Evolutionary conservation across 31 red algal genomes (phyloP), one percentile per base, ranked within the genome.

Genomic region (Bonnemaisonia californica): DNA sequence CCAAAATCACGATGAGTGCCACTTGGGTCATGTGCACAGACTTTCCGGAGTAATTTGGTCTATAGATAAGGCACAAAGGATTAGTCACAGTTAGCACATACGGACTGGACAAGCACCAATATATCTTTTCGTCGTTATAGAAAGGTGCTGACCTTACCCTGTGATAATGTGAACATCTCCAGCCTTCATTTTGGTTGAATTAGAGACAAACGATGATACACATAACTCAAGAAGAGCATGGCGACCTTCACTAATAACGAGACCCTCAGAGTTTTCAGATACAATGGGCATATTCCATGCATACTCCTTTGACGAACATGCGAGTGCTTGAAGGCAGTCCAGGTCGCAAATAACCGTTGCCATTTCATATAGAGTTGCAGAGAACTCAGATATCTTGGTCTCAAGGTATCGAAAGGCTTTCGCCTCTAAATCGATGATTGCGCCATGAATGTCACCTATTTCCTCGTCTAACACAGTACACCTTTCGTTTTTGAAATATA

Each of bases 41-140:
- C 73, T 99, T 99, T n/a, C 97, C 97, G n/a, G 89, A 91, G 51
- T 85, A 89, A 58, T 98, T 98, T 54, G 96, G 96, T 22, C 95
- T 89, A 4, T n/a, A n/a, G n/a, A n/a, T n/a, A n/a, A n/a, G n/a
- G n/a, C n/a, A n/a, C n/a, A n/a, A n/a, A n/a, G n/a, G n/a, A n/a
- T n/a, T n/a, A n/a, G n/a, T n/a, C n/a, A n/a, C n/a, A n/a, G n/a
- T n/a, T n/a, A n/a, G n/a, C n/a, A n/a, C n/a, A n/a, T n/a, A n/a
- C n/a, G n/a, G n/a, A n/a, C n/a, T n/a, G n/a, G n/a, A n/a, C n/a
- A n/a, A n/a, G n/a, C n/a, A n/a, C n/a, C n/a, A n/a, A n/a, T n/a
- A n/a, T n/a, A n/a, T n/a, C n/a, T n/a, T n/a, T n/a, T n/a, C n/a
- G n/a, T n/a, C n/a, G n/a, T n/a, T n/a, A n/a, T n/a, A n/a, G n/a